Percentiles rank a stretch among this genome's conserved stretches.
These are phyloP conservation scores for Agaricus subrufescens DNA, from an alignment of 768 basidiomycete species.

Conservation along the genomic window DNA sequence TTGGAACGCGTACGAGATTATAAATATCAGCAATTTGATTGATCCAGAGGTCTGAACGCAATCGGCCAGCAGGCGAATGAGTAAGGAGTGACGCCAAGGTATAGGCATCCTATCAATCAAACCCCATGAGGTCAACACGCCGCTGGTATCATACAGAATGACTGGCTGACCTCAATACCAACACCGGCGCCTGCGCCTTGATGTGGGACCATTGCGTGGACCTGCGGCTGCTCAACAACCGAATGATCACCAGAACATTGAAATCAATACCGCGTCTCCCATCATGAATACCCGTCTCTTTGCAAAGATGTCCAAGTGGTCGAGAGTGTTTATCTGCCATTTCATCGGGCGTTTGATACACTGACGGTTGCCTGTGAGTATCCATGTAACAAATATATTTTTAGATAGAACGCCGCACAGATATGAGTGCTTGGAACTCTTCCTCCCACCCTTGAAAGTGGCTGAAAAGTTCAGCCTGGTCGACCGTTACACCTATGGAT, in stretches of 20 bases:
- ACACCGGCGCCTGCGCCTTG: constrained; percentile 46
- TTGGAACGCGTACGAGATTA: constrained; percentile 20
- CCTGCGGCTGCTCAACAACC: constrained; percentile 14
- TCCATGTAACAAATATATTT: too few species aligned
- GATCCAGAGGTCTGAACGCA: constrained; percentile 13
- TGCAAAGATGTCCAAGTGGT: constrained; percentile 15
- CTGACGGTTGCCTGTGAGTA: constrained; percentile 3
- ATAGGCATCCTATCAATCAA: constrained; percentile 33
- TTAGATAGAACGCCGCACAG: constrained; percentile 3
- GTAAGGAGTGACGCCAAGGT: constrained; percentile 34
- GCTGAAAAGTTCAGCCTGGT: constrained; percentile 11
- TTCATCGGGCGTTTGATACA: constrained; percentile 15
- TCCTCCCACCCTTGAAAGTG: constrained; percentile 14
- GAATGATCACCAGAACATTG: not conserved
- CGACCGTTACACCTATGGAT: constrained; percentile 12
- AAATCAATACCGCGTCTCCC: constrained; percentile 19
- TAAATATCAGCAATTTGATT: constrained; percentile 20
- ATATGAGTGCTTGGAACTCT: constrained; percentile 12
- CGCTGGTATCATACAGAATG: not conserved
- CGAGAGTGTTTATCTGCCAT: constrained; percentile 18
- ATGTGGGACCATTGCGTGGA: constrained; percentile 44
- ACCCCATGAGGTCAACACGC: constrained; percentile 9
- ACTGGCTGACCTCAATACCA: constrained; percentile 35
- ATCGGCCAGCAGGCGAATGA: constrained; percentile 23
- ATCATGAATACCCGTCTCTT: constrained; percentile 16